Percentiles rank a stretch among this genome's conserved stretches.
phyloP scores from a whole-genome alignment of 371 early-diverging fungal species.

The Fennellomyces sp. region DNA sequence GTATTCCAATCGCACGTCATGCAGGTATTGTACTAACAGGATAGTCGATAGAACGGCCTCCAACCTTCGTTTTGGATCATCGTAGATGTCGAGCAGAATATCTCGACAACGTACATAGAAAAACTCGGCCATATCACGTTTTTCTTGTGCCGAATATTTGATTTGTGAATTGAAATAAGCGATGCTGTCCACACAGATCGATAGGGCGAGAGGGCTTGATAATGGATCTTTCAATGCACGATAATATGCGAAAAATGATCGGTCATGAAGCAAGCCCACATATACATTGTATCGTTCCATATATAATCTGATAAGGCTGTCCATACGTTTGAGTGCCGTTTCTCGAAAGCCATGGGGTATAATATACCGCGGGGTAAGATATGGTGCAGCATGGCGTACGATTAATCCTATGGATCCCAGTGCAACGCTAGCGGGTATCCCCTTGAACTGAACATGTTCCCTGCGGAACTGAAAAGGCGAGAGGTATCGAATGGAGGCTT shows the following conservation, averaged over 20 bases:
- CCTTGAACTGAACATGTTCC: neutral
- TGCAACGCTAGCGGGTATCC: neutral
- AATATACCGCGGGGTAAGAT: neutral
- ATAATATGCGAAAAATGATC: conserved; percentile 10
- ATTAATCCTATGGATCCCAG: neutral
- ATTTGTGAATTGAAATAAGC: neutral
- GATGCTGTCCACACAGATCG: conserved; percentile 11
- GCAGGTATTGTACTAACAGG: neutral
- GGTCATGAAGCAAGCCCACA: conserved; percentile 1
- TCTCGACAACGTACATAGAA: conserved; percentile 12
- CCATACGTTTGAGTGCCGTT: neutral
- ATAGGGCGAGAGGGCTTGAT: conserved; percentile 7
- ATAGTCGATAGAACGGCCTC: conserved; percentile 11
- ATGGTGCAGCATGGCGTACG: neutral
- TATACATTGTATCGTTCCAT: neutral
- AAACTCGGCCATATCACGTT: conserved; percentile 15
- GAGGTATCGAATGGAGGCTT: conserved; percentile 11
- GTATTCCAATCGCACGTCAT: neutral
- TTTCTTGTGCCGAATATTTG: neutral
- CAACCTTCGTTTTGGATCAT: conserved; percentile 18
- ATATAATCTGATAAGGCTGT: conserved; percentile 3
- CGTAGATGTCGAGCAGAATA: conserved; percentile 15
- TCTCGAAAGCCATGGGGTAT: too few relatives aligned
- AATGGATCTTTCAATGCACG: conserved; percentile 8
- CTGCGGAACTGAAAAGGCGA: conserved; percentile 13